Evolutionary conservation across 495 filamentous ascomycete genomes (phyloP).

Genomic region (Podospora anserina): DNA sequence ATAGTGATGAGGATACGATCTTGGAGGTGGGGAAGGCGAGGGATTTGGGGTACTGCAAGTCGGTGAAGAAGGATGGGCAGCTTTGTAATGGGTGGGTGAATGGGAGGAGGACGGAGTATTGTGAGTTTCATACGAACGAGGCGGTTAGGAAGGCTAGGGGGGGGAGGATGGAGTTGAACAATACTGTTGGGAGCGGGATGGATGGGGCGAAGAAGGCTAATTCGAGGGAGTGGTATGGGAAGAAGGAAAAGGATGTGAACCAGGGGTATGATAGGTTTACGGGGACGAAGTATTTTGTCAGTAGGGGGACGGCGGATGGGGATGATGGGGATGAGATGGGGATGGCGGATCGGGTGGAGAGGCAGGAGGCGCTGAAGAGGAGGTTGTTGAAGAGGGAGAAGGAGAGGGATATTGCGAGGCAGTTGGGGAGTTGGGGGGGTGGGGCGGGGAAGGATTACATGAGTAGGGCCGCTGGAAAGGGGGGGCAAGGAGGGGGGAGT

Average conservation of each 20-base stretch:
- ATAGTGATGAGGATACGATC: constrained; percentile 79
- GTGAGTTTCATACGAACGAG: constrained; percentile 85
- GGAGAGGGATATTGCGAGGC: constrained; percentile 75
- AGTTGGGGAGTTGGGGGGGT: constrained; percentile 58
- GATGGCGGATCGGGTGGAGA: constrained; percentile 51
- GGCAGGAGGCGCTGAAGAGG: constrained; percentile 63
- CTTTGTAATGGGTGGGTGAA: constrained; percentile 84
- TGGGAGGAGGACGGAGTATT: constrained; percentile 79
- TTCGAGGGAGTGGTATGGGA: constrained; percentile 16
- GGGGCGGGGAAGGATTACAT: constrained; percentile 78
- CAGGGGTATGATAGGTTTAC: constrained; percentile 57
- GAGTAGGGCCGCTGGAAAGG: constrained; percentile 30
- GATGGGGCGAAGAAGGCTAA: constrained; percentile 41
- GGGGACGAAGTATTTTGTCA: constrained; percentile 58
- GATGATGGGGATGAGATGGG: constrained; percentile 63
- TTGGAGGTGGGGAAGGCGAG: constrained; percentile 82
- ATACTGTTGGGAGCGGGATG: constrained; percentile 51
- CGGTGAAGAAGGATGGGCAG: constrained; percentile 76
- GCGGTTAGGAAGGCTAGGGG: constrained; percentile 68
- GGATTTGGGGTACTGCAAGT: constrained; percentile 88
- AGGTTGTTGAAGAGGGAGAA: constrained; percentile 69
- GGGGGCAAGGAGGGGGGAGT: background rate
- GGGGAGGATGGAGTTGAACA: constrained; percentile 72
- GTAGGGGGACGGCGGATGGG: constrained; percentile 45
- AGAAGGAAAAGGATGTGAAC: constrained; percentile 27